Conservation (phyloP, 257 asterid species). For the Nicotiana tabacum region DNA sequence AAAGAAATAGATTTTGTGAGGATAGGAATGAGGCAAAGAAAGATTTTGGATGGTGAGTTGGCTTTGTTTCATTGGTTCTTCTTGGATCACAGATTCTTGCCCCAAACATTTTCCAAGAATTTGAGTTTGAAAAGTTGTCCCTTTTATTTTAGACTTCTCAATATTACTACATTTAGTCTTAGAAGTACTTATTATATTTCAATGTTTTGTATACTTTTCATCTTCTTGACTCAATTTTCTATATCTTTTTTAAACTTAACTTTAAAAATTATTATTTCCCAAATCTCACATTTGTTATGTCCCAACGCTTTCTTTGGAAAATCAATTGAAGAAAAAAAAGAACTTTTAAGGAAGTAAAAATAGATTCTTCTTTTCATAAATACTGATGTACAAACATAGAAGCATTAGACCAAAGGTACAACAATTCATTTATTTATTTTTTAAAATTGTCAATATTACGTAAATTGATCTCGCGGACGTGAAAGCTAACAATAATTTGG, state of each 20-base stretch:
- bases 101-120: background rate
- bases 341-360: background rate
- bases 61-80: constrained; percentile 47
- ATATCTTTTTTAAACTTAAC: no score
- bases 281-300: background rate
- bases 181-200: background rate
- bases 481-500: background rate
- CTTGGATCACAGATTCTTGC: constrained; percentile 47
- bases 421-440: no score
- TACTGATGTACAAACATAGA: background rate
- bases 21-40: constrained; percentile 22
- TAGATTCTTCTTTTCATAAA: background rate
- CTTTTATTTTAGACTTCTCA: background rate
- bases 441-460: no score
- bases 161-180: background rate
- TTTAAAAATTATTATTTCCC: background rate
- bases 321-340: background rate
- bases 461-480: background rate
- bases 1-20: constrained; percentile 33
- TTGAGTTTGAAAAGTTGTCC: background rate
- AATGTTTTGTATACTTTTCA: no score
- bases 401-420: background rate
- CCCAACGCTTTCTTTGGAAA: background rate
- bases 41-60: constrained; percentile 56
- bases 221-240: background rate